Percentiles rank a stretch among this genome's conserved stretches.
phyloP scores from a whole-genome alignment of 1,284 basidiomycete species.

The Microbotryum silenes-acaulis region DNA sequence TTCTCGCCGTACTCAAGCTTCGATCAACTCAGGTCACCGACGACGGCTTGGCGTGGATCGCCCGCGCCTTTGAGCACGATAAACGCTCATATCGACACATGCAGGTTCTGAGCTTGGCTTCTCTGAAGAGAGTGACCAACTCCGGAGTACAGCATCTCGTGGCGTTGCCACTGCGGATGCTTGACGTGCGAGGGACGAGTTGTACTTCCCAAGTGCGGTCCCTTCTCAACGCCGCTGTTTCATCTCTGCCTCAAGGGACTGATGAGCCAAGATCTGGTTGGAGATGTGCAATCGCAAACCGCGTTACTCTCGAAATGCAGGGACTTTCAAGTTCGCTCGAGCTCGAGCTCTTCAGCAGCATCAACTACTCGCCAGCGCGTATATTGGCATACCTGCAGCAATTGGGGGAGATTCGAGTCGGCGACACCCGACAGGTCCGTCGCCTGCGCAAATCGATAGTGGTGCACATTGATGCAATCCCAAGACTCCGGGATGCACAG shows the following conservation, averaged over 20 bases:
- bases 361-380: constrained; percentile 6
- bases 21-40: constrained; percentile 14
- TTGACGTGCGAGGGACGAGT: constrained; percentile 16
- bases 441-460: constrained; percentile 9
- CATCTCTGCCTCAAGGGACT: not conserved
- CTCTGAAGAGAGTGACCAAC: constrained; percentile 8
- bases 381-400: constrained; percentile 9
- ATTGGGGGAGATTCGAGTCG: constrained; percentile 1
- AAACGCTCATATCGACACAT: constrained; percentile 8
- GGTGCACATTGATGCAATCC: constrained; percentile 13
- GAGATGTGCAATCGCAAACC: not conserved
- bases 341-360: constrained; percentile 19
- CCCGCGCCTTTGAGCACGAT: not conserved
- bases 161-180: constrained; percentile 8
- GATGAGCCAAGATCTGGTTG: not conserved
- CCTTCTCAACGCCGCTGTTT: not conserved
- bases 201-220: not conserved
- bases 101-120: constrained; percentile 6
- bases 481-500: not conserved
- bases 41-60: constrained; percentile 18
- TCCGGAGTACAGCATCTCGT: constrained; percentile 1
- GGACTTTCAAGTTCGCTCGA: constrained; percentile 6
- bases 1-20: constrained; percentile 21
- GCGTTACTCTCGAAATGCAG: too few species aligned
- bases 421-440: not conserved